Evolutionary conservation across 2,329 filamentous ascomycete genomes (phyloP), one percentile per base, ranked within the genome.

Genomic region (Penicillium sp.): DNA sequence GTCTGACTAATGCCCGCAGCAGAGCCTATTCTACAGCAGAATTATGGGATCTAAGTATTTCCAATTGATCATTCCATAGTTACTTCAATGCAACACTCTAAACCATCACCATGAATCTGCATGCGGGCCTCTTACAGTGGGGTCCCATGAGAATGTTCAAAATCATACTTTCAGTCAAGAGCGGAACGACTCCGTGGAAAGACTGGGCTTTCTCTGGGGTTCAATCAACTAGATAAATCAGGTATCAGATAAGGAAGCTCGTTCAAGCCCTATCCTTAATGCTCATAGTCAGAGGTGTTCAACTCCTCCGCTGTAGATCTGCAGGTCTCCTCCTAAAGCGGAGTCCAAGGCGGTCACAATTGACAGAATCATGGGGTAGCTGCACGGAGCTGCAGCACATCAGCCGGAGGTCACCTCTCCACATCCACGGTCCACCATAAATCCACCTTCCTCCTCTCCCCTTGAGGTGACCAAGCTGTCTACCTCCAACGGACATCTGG

Each of bases 391-490:
- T 19, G 33, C 30, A 40, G 28, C 14, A 53, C 33, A 26, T 49
- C 28, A 45, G 13, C 2, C 3, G 33, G 49, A 37, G 49, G 16
- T 37, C 10, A 38, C 49, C 33, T 51, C 30, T 52, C 49, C 49
- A 35, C 35, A 53, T 48, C 22, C 4, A n/a, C 45, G 7, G n/a
- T 16, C 45, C 30, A 28, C 26, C 14, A 33, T 33, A n/a, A 26
- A 25, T 19, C 33, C n/a, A 25, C 38, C 13, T 28, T 13, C 25
- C 13, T 2, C 13, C 26, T 43, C 25, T 51, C 48, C n/a, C 10
- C 30, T 4, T 4, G 11, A 28, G 19, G 46, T n/a, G 26, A 30
- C 54, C 57, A 42, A 40, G 54, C 57, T 59, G 52, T 56, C 22
- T 4, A 43, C 14, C 14, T 37, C 6, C 16, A 22, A 30, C 45